phyloP scores from a whole-genome alignment of 176 grass and related monocot species.

The Dactylis glomerata region DNA sequence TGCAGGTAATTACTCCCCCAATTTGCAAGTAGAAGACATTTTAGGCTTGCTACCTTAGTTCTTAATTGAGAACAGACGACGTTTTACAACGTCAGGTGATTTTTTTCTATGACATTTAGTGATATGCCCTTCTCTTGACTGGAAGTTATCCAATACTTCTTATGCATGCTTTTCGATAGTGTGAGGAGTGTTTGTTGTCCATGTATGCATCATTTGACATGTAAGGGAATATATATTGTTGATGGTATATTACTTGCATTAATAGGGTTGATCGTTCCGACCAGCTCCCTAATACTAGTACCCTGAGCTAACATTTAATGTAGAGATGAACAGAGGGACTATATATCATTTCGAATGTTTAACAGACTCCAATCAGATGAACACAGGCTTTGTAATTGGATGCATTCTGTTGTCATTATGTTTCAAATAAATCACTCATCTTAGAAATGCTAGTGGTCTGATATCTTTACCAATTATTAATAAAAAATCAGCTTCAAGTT shows the following conservation, averaged over 20 bases:
- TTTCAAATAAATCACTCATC: not conserved
- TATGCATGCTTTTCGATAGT: no score
- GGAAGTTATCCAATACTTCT: no score
- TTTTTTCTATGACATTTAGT: not conserved
- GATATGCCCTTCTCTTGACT: not conserved
- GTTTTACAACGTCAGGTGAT: not conserved
- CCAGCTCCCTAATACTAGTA: not conserved
- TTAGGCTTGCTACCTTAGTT: not conserved
- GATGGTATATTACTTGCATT: not conserved
- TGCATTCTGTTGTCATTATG: not conserved
- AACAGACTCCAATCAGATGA: not conserved
- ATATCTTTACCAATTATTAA: not conserved
- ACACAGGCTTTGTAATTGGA: not conserved
- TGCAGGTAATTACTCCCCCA: conserved; percentile 56
- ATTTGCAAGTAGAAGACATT: not conserved
- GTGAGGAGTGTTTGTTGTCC: not conserved
- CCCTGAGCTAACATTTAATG: not conserved
- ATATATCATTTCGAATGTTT: conserved; percentile 21
- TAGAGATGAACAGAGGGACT: not conserved
- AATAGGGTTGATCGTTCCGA: not conserved
- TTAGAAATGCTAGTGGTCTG: conserved; percentile 12
- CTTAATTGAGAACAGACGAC: not conserved
- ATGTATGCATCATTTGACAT: not conserved
- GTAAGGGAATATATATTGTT: not conserved
- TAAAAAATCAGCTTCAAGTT: not conserved